A percentile compares a stretch with the other conserved stretches of the same genome.
phyloP scores from a whole-genome alignment of 495 filamentous ascomycete species.

The Bombardia bombarda region DNA sequence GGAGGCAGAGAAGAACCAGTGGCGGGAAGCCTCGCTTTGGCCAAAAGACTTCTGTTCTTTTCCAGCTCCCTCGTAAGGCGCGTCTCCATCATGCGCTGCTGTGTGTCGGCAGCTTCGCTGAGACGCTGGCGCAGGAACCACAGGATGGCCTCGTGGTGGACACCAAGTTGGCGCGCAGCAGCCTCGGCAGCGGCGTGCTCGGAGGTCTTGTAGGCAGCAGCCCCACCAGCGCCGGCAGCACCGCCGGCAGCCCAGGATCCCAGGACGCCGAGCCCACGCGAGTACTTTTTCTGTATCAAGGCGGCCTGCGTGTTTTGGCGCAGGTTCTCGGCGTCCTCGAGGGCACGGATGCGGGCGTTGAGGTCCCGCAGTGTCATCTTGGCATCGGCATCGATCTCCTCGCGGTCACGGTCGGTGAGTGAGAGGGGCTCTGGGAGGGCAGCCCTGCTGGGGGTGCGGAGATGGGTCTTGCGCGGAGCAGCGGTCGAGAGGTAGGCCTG shows the following conservation, averaged over 20 bases:
- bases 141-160: conserved; percentile 70
- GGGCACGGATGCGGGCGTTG: conserved; percentile 62
- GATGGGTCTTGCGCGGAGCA: conserved; percentile 38
- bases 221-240: conserved; percentile 42
- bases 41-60: conserved; percentile 78
- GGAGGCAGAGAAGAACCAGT: not conserved
- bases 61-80: conserved; percentile 76
- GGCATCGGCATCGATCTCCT: conserved; percentile 76
- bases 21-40: conserved; percentile 45
- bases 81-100: conserved; percentile 87
- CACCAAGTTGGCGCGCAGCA: conserved; percentile 46
- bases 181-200: conserved; percentile 69
- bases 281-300: conserved; percentile 62
- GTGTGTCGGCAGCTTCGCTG: conserved; percentile 65
- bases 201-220: conserved; percentile 27
- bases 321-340: conserved; percentile 74
- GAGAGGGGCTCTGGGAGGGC: conserved; percentile 29
- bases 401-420: conserved; percentile 62
- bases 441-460: conserved; percentile 22
- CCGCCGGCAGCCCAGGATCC: conserved; percentile 68
- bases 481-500: conserved; percentile 84
- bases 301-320: conserved; percentile 63
- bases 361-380: conserved; percentile 78
- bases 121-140: conserved; percentile 71
- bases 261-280: conserved; percentile 47